Percentiles rank a stretch among this genome's conserved stretches.
Conservation (phyloP, 805 yeast genomes). For the Kodamaea laetipori region DNA sequence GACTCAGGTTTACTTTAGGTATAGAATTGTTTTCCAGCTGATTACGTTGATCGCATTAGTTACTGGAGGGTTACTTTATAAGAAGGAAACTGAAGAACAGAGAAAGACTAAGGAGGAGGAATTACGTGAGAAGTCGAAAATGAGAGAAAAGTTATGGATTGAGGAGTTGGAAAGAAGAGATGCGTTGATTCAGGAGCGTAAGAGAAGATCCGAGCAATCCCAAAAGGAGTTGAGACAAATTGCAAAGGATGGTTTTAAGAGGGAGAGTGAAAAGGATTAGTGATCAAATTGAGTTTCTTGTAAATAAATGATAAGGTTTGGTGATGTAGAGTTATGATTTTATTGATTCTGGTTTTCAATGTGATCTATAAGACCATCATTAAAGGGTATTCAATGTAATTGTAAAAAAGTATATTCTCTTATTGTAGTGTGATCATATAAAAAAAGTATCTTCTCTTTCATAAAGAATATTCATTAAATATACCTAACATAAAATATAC, state of each 20-base stretch:
- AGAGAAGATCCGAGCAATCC: constrained; percentile 65
- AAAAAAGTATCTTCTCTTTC: too few relatives aligned
- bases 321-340: too few relatives aligned
- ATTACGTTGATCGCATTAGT: constrained; percentile 80
- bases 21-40: constrained; percentile 87
- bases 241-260: constrained; percentile 39
- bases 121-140: constrained; percentile 75
- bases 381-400: too few relatives aligned
- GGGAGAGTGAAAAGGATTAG: constrained; percentile 17
- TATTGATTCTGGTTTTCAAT: too few relatives aligned
- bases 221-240: constrained; percentile 42
- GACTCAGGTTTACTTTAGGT: constrained; percentile 86
- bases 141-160: constrained; percentile 86
- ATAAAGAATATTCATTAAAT: too few relatives aligned
- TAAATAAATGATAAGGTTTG: neutral
- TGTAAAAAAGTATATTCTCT: too few relatives aligned
- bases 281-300: neutral
- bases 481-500: too few relatives aligned
- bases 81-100: constrained; percentile 47
- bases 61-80: constrained; percentile 74
- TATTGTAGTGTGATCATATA: too few relatives aligned
- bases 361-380: too few relatives aligned
- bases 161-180: constrained; percentile 89
- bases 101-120: constrained; percentile 61
- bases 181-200: constrained; percentile 65